Evolutionary conservation across 2,329 filamentous ascomycete genomes (phyloP), one percentile per base, ranked within the genome.

Genomic region (Talaromyces amestolkiae): DNA sequence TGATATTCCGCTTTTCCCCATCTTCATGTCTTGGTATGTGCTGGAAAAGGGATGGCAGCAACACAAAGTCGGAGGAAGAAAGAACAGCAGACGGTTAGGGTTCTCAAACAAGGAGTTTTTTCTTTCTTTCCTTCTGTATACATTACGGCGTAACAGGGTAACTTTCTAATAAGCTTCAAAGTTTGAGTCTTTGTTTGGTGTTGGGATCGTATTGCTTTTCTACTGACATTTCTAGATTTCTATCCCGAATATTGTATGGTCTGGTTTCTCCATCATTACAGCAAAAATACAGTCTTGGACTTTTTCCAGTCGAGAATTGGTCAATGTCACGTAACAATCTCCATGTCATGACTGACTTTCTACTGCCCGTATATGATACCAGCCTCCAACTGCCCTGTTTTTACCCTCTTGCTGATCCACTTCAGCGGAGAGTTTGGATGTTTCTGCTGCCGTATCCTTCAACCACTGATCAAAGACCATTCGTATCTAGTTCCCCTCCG

Each of bases 131-230:
- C 51, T 66, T 69, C 47, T 69, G 66, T 69, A 70, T 69, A 65
- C 65, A 69, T 69, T 68, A 69, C 65, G 72, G 72, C 71, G 71
- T 72, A 71, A 68, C 61, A 63, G 70, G 27, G 64, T 61, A 66
- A 63, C 59, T 67, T 41, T 69, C 51, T 62, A 39, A 63, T 67
- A 66, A 65, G 64, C 68, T 64, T 67, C 65, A 58, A 65, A 66
- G 64, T 70, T 72, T 64, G 45, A 24, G 9, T 47, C 8, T 47
- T 19, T 56, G n/a, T 56, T 15, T 31, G 19, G n/a, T 39, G 31
- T 24, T 54, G 10, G 19, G 51, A 39, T 22, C n/a, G 33, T 39
- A 56, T 56, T 22, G 19, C 11, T 24, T 11, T 56, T 39, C 31
- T 24, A 53, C 49, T 53, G 27, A 53, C 8, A 9, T 19, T 17